Base-by-base conservation (phyloP, 139 green algal species). In the Tetratostichococcus sp. region DNA sequence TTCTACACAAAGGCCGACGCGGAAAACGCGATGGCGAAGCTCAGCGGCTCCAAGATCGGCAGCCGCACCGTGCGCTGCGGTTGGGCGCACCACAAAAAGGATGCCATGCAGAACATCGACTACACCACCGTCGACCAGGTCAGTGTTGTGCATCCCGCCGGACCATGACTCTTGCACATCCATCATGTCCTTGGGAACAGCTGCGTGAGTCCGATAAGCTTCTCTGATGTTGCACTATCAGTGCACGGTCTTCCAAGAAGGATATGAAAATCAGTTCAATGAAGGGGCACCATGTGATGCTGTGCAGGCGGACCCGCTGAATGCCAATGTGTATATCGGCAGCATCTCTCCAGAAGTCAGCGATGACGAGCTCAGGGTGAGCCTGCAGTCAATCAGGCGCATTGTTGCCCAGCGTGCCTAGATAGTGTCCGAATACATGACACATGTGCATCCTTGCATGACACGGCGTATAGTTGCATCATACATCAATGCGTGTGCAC, bases 311-410 rank as follows among this genome's bases (percentile, higher is more conserved):
- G 81, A 91, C 69, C 88, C 88, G n/a, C 78, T 78, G 35, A 91
- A 91, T 79, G 89, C 84, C 72, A 94, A 93, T 69, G 84, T 94
- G 0, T 94, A 94, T 34, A 82, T 93, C 14, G 88, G 88, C 67
- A 92, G 90, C 80, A 70, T 94, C 31, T 69, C 84, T 1, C 71
- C 83, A 17, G 76, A 84, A 2, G 69, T 87, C 21, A 76, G 59
- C 0, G 89, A 94, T 17, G 50, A 65, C 0, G 86, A 90, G 31
- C 65, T 94, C 35, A 71, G 67, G 30, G 32, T 35, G 34, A 74
- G 79, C 43, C 82, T 85, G 65, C 21, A 42, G 30, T 59, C 70
- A 78, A 42, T 28, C 30, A 31, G 4, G 2, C 43, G 42, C 25
- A 11, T 39, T 22, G 30, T 5, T 42, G 30, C 30, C n/a, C n/a